Evolutionary conservation across 177 flowering plant species (phyloP), one percentile per base, ranked within the genome.

Genomic region (Vitis hybrid): DNA sequence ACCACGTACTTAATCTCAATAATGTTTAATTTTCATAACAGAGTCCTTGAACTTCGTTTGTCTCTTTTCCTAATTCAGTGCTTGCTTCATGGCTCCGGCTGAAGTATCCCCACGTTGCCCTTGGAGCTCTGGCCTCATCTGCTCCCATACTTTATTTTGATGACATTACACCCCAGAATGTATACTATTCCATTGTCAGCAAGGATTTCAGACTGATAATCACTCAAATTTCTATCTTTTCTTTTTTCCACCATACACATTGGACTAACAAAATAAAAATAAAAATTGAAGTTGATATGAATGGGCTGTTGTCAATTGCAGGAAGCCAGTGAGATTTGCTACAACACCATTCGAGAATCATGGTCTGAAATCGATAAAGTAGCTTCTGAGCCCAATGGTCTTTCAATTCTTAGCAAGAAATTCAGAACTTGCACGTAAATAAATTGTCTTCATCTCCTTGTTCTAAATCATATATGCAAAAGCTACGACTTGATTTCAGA

Each of bases 111-210:
- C 91, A 84, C 59, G 58, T 86, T 28, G 85, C 85, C 3, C 54
- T 81, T 13, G 91, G 89, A n/a, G 91, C 91, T 47, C 44, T 85
- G 22, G 91, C 89, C 11, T 84, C 91, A n/a, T 87, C 91, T 6
- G 91, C 91, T 31, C 89, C 90, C 4, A 72, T 87, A 47, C 83
- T 85, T 22, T 83, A 83, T 64, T 82, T 87, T 49, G 85, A 86
- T 50, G 67, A 83, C 44, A 77, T 88, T 1, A 79, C 80, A 0
- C 83, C 85, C 7, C 75, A 71, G 33, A 44, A 81, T 73, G 84
- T 67, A 47, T 88, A 79, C 54, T 75, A 64, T 64, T 60, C 72
- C 1, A 62, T 77, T 49, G 87, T 82, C 57, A 68, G 71, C n/a
- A 80, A 80, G 38, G 84, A 81, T 72, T 88, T 81, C 56, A 75